phyloP scores from a whole-genome alignment of 2,329 filamentous ascomycete species.

The Podosphaera xanthii region DNA sequence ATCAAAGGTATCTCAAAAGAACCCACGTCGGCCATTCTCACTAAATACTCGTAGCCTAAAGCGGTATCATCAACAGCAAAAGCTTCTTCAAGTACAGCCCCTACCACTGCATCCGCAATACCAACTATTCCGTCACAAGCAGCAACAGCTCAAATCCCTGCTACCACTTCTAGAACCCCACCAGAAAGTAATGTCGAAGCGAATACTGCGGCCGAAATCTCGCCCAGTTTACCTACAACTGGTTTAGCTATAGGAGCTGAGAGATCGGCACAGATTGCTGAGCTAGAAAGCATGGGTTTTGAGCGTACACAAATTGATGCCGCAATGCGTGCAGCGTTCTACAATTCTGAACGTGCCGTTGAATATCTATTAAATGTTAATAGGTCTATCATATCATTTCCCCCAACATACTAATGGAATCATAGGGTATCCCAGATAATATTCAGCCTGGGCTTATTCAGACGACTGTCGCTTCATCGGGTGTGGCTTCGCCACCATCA shows the following conservation, averaged over 20 bases:
- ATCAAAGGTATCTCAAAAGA: not conserved
- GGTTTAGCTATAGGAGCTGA: slow-evolving; percentile 71
- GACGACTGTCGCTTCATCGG: slow-evolving; percentile 22
- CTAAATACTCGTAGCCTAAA: slow-evolving; percentile 39
- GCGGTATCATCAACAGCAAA: slow-evolving; percentile 28
- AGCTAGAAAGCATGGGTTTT: slow-evolving; percentile 97
- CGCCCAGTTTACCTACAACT: slow-evolving; percentile 46
- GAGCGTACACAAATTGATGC: slow-evolving; percentile 68
- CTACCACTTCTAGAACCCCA: slow-evolving; percentile 25
- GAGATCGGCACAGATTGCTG: slow-evolving; percentile 58
- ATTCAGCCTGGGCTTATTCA: slow-evolving; percentile 46
- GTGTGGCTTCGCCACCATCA: slow-evolving; percentile 18
- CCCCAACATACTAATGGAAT: slow-evolving; percentile 4
- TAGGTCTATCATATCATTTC: slow-evolving; percentile 5
- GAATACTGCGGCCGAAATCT: slow-evolving; percentile 26
- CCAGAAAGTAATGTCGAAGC: slow-evolving; percentile 20
- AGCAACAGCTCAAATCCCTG: slow-evolving; percentile 18
- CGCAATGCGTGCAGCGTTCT: slow-evolving; percentile 89
- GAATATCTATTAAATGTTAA: slow-evolving; percentile 79
- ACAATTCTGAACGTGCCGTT: slow-evolving; percentile 90
- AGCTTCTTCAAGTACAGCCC: slow-evolving; percentile 39
- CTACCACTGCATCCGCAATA: slow-evolving; percentile 31
- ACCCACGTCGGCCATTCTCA: slow-evolving; percentile 10
- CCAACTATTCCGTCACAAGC: slow-evolving; percentile 34
- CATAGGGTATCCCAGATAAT: slow-evolving; percentile 72